Evolutionary conservation across 331 rosid species (phyloP).

Genomic region (Pyracantha coccinea): DNA sequence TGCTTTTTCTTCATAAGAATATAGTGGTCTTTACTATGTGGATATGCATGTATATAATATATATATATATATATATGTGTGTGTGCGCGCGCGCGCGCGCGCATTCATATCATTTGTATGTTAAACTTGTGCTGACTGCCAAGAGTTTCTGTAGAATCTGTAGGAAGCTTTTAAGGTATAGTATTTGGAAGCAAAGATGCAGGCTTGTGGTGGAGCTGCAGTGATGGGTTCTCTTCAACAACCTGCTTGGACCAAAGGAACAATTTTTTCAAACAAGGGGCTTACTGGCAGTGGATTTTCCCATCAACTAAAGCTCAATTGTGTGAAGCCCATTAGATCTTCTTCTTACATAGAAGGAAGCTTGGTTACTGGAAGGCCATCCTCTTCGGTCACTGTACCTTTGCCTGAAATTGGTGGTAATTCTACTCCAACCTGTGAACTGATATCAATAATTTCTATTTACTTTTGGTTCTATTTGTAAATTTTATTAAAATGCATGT

Average conservation of each 20-base stretch:
- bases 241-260: conserved; percentile 42
- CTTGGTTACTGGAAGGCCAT: conserved; percentile 39
- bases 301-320: conserved; percentile 24
- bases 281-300: conserved; percentile 17
- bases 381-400: conserved; percentile 33
- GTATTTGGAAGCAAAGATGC: conserved; percentile 38
- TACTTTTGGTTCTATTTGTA: not conserved
- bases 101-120: not conserved
- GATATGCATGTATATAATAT: not conserved
- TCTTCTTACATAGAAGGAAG: conserved; percentile 35
- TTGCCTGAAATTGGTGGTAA: conserved; percentile 57
- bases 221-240: conserved; percentile 65
- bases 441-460: not conserved
- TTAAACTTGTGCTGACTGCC: not conserved
- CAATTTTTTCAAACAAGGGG: conserved; percentile 30
- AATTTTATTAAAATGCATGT: not conserved
- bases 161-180: conserved; percentile 7
- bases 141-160: not conserved
- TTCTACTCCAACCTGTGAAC: not conserved
- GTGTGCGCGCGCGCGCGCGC: too few species aligned
- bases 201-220: conserved; percentile 45
- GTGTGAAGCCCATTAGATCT: conserved; percentile 37
- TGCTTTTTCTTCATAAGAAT: not conserved
- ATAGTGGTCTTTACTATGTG: not conserved
- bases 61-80: too few species aligned